Conservation (phyloP, 148 eudicot species). For the Selenicereus undatus region DNA sequence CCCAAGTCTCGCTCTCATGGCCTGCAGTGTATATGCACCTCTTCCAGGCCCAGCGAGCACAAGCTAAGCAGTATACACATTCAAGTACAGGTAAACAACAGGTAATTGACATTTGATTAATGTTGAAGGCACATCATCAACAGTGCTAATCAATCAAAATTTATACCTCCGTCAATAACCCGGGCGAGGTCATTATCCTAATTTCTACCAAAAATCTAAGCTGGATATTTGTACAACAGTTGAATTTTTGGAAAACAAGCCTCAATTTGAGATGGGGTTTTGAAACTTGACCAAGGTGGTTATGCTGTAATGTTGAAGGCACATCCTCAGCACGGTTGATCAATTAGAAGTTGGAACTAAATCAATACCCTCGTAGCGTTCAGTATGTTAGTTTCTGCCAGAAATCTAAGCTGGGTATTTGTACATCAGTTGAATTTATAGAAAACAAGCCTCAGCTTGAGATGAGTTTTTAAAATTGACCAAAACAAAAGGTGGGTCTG, state of each 20-base stretch:
- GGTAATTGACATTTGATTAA: constrained; percentile 59
- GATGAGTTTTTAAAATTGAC: constrained; percentile 12
- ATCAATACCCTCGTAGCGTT: too few relatives aligned
- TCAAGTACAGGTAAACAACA: constrained; percentile 85
- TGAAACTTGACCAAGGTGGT: constrained; percentile 1
- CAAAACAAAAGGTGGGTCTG: constrained; percentile 2
- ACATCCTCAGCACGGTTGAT: too few relatives aligned
- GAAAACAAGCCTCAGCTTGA: constrained; percentile 11
- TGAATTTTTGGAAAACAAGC: constrained; percentile 1
- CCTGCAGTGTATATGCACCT: constrained; percentile 75
- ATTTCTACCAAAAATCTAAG: constrained; percentile 13
- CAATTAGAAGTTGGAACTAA: too few relatives aligned
- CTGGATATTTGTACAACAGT: constrained; percentile 11
- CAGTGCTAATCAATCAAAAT: constrained; percentile 6
- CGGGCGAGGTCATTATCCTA: background rate
- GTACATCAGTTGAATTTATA: constrained; percentile 9
- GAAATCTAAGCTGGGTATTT: constrained; percentile 13
- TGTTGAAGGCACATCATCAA: constrained; percentile 10
- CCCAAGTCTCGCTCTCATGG: constrained; percentile 84
- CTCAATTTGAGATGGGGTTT: constrained; percentile 19
- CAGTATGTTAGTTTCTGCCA: background rate
- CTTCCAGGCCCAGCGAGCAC: constrained; percentile 91
- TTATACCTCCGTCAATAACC: background rate
- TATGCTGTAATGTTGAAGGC: background rate
- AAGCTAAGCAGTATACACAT: constrained; percentile 87